A percentile compares a stretch with the other conserved stretches of the same genome.
phyloP scores from a whole-genome alignment of 305 asterid species.

The Stenogyne calaminthoides region DNA sequence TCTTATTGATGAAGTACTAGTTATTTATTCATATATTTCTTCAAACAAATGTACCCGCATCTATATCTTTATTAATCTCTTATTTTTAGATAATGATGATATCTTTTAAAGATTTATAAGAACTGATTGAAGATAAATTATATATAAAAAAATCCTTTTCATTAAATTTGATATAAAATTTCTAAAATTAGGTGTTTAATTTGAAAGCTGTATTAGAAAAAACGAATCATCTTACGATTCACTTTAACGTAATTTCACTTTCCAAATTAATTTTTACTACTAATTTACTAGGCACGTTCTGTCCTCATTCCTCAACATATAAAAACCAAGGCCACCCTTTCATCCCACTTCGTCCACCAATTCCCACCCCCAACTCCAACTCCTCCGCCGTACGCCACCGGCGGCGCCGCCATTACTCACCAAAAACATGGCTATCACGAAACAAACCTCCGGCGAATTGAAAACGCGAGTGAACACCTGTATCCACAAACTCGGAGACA shows the following conservation, averaged over 20 bases:
- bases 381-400: conserved; percentile 26
- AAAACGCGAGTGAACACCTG: conserved; percentile 64
- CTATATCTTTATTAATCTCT: too few relatives aligned
- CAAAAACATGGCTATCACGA: conserved; percentile 41
- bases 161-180: too few relatives aligned
- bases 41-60: too few relatives aligned
- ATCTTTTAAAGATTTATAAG: too few relatives aligned
- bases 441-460: conserved; percentile 55
- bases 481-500: conserved; percentile 69
- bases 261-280: not conserved
- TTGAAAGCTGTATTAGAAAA: too few relatives aligned
- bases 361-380: not conserved
- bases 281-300: conserved; percentile 29
- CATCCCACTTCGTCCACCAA: conserved; percentile 10
- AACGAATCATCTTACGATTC: not conserved
- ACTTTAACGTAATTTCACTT: not conserved
- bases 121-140: too few relatives aligned
- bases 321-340: conserved; percentile 22
- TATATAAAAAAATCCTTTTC: too few relatives aligned
- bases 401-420: not conserved
- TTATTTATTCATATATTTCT: too few relatives aligned
- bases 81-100: too few relatives aligned
- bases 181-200: too few relatives aligned
- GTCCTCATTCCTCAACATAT: conserved; percentile 28
- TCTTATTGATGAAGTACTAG: too few relatives aligned